Percentiles rank a stretch among this genome's conserved stretches.
These are phyloP conservation scores for Climacium dendroides DNA, from an alignment of 225 moss, liverwort and hornwort genomes.

Conservation along the genomic window DNA sequence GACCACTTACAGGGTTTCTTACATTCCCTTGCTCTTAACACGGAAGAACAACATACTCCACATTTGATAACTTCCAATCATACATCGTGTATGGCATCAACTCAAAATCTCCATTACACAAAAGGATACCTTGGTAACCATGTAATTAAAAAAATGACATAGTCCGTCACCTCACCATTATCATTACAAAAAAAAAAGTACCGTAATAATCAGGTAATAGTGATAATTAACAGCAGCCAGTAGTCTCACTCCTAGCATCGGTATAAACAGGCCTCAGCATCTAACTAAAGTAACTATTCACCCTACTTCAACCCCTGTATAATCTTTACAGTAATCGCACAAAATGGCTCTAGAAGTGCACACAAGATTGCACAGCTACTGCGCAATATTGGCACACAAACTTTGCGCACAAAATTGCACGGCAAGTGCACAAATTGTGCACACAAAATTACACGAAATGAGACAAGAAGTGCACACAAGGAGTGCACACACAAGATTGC, in stretches of 20 bases:
- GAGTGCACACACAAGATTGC: not conserved
- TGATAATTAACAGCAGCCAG: not conserved
- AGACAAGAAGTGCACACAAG: not conserved
- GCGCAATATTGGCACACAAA: not conserved
- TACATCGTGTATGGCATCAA: not conserved
- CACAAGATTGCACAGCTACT: not conserved
- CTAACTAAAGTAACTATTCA: not conserved
- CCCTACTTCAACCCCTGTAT: not conserved
- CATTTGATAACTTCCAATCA: not conserved
- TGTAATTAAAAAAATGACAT: not conserved
- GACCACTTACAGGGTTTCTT: not conserved
- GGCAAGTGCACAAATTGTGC: not conserved
- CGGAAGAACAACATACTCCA: not conserved
- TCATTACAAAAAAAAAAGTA: not conserved
- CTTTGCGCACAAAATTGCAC: not conserved
- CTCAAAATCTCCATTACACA: not conserved
- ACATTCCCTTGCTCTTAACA: not conserved
- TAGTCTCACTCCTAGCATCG: not conserved
- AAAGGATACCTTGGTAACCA: not conserved
- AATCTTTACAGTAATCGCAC: conserved; percentile 3
- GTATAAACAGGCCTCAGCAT: conserved; percentile 15
- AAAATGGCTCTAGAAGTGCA: not conserved
- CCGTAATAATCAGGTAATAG: not conserved
- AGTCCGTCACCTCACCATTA: not conserved
- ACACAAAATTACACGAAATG: not conserved